phyloP scores from a whole-genome alignment of 768 basidiomycete species.

The Lactarius deliciosus region DNA sequence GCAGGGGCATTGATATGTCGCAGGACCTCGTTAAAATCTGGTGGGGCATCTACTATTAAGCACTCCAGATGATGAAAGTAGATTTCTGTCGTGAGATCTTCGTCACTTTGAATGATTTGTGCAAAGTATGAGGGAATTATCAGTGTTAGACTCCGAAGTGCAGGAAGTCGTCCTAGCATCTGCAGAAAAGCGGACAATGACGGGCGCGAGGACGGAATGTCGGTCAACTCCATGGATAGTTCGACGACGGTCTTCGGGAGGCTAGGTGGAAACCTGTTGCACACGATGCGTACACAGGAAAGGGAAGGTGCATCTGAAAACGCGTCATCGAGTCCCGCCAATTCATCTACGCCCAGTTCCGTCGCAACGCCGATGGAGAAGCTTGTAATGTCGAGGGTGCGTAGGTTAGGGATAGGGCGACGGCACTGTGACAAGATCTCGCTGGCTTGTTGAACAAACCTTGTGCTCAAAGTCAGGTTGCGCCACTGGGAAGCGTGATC shows the following conservation, averaged over 20 bases:
- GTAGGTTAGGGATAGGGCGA: conserved; percentile 40
- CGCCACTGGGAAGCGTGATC: conserved; percentile 45
- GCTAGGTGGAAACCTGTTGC: conserved; percentile 24
- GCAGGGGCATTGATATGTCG: conserved; percentile 37
- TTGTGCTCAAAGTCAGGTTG: conserved; percentile 43
- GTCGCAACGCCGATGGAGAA: conserved; percentile 18
- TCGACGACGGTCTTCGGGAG: conserved; percentile 23
- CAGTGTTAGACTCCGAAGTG: conserved; percentile 45
- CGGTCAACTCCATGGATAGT: conserved; percentile 26
- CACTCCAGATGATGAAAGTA: conserved; percentile 34
- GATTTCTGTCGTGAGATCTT: conserved; percentile 27
- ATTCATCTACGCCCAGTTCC: conserved; percentile 15
- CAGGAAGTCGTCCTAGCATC: conserved; percentile 42
- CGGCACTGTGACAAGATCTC: conserved; percentile 42
- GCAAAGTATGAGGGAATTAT: conserved; percentile 38
- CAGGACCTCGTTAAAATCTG: conserved; percentile 36
- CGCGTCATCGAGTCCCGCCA: conserved; percentile 27
- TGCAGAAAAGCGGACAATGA: conserved; percentile 27
- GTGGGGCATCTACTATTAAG: conserved; percentile 36
- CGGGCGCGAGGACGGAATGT: conserved; percentile 29
- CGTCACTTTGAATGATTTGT: conserved; percentile 31
- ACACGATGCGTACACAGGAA: conserved; percentile 13
- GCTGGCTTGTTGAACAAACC: conserved; percentile 41
- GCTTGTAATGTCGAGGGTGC: conserved; percentile 35
- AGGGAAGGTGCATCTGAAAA: conserved; percentile 40